These are phyloP conservation scores for Tolypocladium ophioglossoides DNA, from an alignment of 2,329 filamentous ascomycete species.

Conservation along the genomic window DNA sequence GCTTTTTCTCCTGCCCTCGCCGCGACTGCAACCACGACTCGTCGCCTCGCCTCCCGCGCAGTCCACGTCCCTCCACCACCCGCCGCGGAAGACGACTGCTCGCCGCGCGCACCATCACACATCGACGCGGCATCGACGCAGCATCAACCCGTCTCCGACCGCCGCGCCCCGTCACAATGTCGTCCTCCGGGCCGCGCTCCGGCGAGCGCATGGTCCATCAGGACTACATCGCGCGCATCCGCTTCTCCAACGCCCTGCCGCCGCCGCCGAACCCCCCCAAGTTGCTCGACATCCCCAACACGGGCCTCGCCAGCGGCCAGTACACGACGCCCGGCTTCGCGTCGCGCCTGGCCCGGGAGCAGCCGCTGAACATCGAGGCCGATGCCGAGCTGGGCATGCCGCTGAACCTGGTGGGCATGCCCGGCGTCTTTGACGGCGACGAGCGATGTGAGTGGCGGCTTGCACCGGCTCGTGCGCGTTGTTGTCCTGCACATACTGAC, in stretches of 20 bases:
- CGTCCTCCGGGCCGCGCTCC: conserved; percentile 24
- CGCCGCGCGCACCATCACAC: neutral
- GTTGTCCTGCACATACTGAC: neutral
- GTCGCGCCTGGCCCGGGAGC: conserved; percentile 77
- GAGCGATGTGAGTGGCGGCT: conserved; percentile 61
- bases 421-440: conserved; percentile 88
- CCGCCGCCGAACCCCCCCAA: conserved; percentile 92
- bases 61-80: neutral
- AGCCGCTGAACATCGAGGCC: conserved; percentile 91
- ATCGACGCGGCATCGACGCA: neutral
- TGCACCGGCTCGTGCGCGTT: neutral
- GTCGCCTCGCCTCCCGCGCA: neutral
- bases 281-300: conserved; percentile 92
- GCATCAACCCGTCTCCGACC: no score
- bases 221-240: conserved; percentile 92
- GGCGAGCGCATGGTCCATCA: conserved; percentile 64
- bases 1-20: neutral
- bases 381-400: conserved; percentile 98
- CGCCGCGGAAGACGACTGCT: neutral
- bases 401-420: conserved; percentile 88
- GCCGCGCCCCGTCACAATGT: conserved; percentile 12
- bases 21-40: neutral
- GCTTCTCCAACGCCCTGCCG: conserved; percentile 91
- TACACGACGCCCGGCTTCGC: conserved; percentile 89
- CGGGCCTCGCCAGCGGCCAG: conserved; percentile 72